These are phyloP conservation scores for Calycina herbarum DNA, from an alignment of 2,329 filamentous ascomycete genomes.

Conservation along the genomic window DNA sequence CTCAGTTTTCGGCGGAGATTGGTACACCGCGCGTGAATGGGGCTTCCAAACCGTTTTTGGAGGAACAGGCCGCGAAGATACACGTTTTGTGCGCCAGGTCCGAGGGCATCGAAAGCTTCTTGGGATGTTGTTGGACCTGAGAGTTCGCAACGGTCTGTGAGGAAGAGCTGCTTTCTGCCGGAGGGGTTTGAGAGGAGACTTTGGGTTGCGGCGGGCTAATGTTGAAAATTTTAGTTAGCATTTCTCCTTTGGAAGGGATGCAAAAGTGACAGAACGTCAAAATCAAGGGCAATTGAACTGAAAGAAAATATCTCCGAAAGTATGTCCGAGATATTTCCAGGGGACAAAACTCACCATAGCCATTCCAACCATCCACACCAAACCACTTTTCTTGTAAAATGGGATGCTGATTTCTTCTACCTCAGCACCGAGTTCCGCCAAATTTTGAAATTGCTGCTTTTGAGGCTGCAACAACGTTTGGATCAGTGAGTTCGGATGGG, in stretches of 20 bases:
- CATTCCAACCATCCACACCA: constrained; percentile 52
- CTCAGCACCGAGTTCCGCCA: constrained; percentile 48
- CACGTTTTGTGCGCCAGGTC: constrained; percentile 55
- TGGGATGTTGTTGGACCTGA: constrained; percentile 51
- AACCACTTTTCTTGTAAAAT: constrained; percentile 46
- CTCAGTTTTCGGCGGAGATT: constrained; percentile 48
- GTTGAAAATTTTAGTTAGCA: too few species aligned
- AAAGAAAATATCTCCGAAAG: too few species aligned
- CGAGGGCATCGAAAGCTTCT: constrained; percentile 50
- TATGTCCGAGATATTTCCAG: too few species aligned
- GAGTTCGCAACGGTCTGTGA: constrained; percentile 19
- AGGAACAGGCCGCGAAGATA: constrained; percentile 53
- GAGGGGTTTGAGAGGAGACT: constrained; percentile 45
- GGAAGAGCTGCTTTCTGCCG: constrained; percentile 47
- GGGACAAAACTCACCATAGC: constrained; percentile 36
- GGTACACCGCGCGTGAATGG: constrained; percentile 47
- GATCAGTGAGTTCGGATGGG: constrained; percentile 43
- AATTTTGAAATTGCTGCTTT: constrained; percentile 41
- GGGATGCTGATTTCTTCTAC: constrained; percentile 53
- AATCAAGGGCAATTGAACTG: too few species aligned
- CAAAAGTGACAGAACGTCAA: too few species aligned
- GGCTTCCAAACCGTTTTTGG: constrained; percentile 43
- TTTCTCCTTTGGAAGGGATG: too few species aligned
- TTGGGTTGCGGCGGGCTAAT: constrained; percentile 39
- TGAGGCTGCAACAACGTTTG: constrained; percentile 39